Base-by-base conservation (phyloP, 768 basidiomycete species). In the Lactarius pseudohatsudake region DNA sequence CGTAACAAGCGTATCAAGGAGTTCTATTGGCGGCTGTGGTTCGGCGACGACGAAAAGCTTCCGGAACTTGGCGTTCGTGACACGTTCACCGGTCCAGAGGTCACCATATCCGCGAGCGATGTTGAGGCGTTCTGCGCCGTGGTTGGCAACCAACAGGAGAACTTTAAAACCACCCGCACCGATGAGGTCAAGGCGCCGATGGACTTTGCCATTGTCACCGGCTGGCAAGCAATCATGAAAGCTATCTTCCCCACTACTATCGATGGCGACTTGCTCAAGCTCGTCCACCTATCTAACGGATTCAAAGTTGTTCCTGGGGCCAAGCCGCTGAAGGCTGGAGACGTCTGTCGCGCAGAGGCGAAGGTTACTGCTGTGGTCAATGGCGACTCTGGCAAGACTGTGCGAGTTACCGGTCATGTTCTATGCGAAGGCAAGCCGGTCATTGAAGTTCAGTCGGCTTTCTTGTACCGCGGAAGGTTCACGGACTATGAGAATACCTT, bases 201-300 rank as follows among this genome's bases (percentile, higher is more conserved):
- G 93, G 96, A 98, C 79, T 98, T 97, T 72, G 94, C 96, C 30
- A 99, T 99, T 73, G 96, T 98, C 59, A 89, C 95, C 47, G 96
- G 96, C 56, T 99, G 97, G 97, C 88, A 96, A 94, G 92, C 96
- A n/a, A 98, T 99, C 78, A 99, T 98, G 91, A 94, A 92, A 76
- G 88, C 95, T 1, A 96, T 98, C 78, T 99, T 99, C 87, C 97
- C 97, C 7, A 75, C 82, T 15, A 78, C 86, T 13, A 93, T 99
- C 74, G 92, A 98, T 69, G 97, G 96, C 1, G 96, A 99, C 76
- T 79, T 98, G 18, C 82, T 98, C 72, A 96, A 94, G 77, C 89
- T 98, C 40, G 96, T 98, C 56, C 97, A 99, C 75, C 85, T 99
- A 18, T 95, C 95, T 9, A 99, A 99, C 75, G 95, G 94, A 54